A percentile compares a stretch with the other conserved stretches of the same genome.
Conservation (phyloP, 2,329 filamentous ascomycete genomes). For the Pseudogymnoascus sp. region DNA sequence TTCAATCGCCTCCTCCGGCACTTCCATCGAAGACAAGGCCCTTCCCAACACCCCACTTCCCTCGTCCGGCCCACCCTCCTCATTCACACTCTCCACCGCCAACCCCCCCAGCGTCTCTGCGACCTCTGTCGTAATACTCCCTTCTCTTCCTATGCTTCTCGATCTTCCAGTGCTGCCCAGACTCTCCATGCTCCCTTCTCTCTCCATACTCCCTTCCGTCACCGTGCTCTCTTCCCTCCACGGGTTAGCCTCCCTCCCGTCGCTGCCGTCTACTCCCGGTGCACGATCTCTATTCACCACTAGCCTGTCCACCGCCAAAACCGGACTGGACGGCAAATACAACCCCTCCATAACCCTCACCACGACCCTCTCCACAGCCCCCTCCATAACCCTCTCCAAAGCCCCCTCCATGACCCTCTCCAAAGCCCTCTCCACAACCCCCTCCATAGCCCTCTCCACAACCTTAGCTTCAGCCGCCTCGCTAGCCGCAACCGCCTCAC, state of each 20-base stretch:
- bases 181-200: background rate
- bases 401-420: background rate
- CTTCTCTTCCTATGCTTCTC: background rate
- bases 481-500: background rate
- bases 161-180: background rate
- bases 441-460: background rate
- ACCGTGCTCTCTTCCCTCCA: background rate
- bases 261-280: too few relatives aligned
- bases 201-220: background rate
- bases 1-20: background rate
- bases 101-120: background rate
- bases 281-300: background rate
- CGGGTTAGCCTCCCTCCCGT: background rate
- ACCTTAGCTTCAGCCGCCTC: background rate
- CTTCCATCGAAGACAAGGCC: background rate
- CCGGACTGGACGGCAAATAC: background rate
- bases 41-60: background rate
- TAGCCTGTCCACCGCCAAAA: background rate
- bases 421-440: background rate
- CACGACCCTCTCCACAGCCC: background rate
- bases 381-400: background rate
- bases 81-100: background rate
- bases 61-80: background rate
- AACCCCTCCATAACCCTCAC: background rate
- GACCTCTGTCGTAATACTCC: background rate